Conservation (phyloP, 2,329 filamentous ascomycete genomes). For the Fusarium kyushuense region DNA sequence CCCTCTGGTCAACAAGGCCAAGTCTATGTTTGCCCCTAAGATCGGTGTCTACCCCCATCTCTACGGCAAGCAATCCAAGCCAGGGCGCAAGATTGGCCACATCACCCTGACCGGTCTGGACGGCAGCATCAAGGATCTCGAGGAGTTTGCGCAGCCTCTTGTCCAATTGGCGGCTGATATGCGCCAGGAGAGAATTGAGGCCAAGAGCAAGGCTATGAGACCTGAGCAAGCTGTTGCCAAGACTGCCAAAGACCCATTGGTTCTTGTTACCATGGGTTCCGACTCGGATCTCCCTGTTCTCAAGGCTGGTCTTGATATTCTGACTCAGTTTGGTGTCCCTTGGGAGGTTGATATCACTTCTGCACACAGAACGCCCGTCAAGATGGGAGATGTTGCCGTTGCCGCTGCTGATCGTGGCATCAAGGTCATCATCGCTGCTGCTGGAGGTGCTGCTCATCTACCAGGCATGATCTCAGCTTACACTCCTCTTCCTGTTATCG, state of each 20-base stretch:
- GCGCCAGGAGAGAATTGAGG: slow-evolving; percentile 64
- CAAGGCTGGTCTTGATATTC: slow-evolving; percentile 72
- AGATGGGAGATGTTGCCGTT: slow-evolving; percentile 76
- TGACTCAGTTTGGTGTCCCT: slow-evolving; percentile 77
- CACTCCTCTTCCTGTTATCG: slow-evolving; percentile 79
- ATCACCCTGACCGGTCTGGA: slow-evolving; percentile 82
- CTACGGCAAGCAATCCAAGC: slow-evolving; percentile 91
- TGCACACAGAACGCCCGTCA: slow-evolving; percentile 78
- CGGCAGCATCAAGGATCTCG: slow-evolving; percentile 68
- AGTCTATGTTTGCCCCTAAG: slow-evolving; percentile 57
- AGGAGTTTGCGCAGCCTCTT: slow-evolving; percentile 72
- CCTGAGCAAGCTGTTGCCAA: slow-evolving; percentile 45
- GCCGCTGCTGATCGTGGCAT: slow-evolving; percentile 73
- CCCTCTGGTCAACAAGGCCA: slow-evolving; percentile 60
- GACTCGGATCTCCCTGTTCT: slow-evolving; percentile 81
- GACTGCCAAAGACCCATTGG: slow-evolving; percentile 60
- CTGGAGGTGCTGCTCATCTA: slow-evolving; percentile 78
- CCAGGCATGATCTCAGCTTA: slow-evolving; percentile 81
- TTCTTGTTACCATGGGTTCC: slow-evolving; percentile 87
- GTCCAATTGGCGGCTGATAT: slow-evolving; percentile 73
- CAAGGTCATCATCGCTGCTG: slow-evolving; percentile 80
- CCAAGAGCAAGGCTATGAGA: slow-evolving; percentile 55
- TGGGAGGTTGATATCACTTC: slow-evolving; percentile 82
- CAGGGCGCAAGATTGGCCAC: slow-evolving; percentile 94
- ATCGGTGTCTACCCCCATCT: slow-evolving; percentile 77